phyloP scores from a whole-genome alignment of 352 stramenopile genomes.

The Globisporangium solare region DNA sequence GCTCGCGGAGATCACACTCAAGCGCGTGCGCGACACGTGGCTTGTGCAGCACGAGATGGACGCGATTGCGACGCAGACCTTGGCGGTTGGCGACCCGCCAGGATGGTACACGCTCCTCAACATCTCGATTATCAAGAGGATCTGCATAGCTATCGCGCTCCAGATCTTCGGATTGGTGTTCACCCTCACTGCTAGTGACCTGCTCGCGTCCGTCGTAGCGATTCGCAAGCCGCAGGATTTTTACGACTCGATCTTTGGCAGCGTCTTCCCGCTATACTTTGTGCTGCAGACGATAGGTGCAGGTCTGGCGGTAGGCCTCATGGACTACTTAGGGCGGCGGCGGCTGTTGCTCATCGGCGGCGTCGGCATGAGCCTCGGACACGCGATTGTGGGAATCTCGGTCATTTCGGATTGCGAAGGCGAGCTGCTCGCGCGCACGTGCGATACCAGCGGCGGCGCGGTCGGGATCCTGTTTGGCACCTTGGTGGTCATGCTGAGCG shows the following conservation, averaged over 20 bases:
- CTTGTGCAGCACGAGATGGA: conserved; percentile 22
- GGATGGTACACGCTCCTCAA: conserved; percentile 18
- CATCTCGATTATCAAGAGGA: conserved; percentile 15
- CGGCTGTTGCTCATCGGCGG: conserved; percentile 31
- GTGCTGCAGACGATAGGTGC: conserved; percentile 31
- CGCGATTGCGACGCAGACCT: conserved; percentile 25
- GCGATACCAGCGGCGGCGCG: conserved; percentile 18
- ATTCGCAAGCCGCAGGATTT: conserved; percentile 32
- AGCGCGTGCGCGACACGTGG: conserved; percentile 19
- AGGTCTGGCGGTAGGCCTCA: conserved; percentile 31
- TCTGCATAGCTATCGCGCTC: conserved; percentile 27
- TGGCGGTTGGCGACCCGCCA: not conserved
- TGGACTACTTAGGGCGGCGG: conserved; percentile 35
- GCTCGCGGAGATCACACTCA: conserved; percentile 25
- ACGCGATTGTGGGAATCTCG: conserved; percentile 28
- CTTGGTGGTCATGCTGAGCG: conserved; percentile 37
- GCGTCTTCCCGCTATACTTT: conserved; percentile 23
- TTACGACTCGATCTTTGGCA: conserved; percentile 23
- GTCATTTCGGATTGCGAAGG: conserved; percentile 31
- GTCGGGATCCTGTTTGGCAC: conserved; percentile 34
- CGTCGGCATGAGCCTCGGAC: conserved; percentile 39
- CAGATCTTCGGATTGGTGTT: conserved; percentile 34
- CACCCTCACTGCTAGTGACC: not conserved
- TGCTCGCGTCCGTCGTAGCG: conserved; percentile 14
- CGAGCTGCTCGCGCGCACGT: conserved; percentile 23